These are phyloP conservation scores for Krasilnikovozyma curviuscula DNA, from an alignment of 768 basidiomycete species.

Conservation along the genomic window DNA sequence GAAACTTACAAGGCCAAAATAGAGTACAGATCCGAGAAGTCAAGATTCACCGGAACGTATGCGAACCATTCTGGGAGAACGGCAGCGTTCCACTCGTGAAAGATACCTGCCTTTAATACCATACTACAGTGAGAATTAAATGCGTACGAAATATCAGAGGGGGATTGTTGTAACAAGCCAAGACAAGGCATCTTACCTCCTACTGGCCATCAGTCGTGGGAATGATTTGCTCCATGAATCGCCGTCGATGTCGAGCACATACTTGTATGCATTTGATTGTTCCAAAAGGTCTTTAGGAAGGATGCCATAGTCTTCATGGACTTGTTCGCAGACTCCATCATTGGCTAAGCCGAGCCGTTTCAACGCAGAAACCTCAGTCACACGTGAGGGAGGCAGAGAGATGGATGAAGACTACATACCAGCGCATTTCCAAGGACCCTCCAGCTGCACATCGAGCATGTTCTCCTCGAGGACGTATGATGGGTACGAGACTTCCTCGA, in stretches of 20 bases:
- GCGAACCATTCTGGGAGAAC: conserved; percentile 27
- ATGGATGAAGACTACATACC: conserved; percentile 13
- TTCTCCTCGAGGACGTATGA: conserved; percentile 12
- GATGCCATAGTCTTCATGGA: too few species aligned
- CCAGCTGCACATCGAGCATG: conserved; percentile 23
- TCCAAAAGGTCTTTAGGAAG: conserved; percentile 23
- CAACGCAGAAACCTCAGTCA: not conserved
- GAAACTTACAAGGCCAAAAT: conserved; percentile 27
- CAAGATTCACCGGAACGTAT: conserved; percentile 28
- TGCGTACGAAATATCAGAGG: not conserved
- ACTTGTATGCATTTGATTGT: conserved; percentile 27
- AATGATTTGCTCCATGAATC: conserved; percentile 28
- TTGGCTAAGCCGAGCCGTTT: not conserved
- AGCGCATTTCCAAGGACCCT: conserved; percentile 26
- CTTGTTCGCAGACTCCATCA: not conserved
- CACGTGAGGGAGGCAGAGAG: not conserved
- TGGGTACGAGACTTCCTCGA: conserved; percentile 19
- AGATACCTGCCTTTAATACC: conserved; percentile 27
- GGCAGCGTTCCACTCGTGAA: conserved; percentile 29
- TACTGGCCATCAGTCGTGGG: conserved; percentile 26
- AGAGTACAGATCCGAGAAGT: conserved; percentile 27
- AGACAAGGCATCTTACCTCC: conserved; percentile 20
- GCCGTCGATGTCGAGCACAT: conserved; percentile 28
- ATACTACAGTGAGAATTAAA: conserved; percentile 15
- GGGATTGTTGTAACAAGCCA: not conserved